Percentiles rank a stretch among this genome's conserved stretches.
Evolutionary conservation across 83 land plant genomes (phyloP).

Genomic region (Diphasiastrum complanatum): DNA sequence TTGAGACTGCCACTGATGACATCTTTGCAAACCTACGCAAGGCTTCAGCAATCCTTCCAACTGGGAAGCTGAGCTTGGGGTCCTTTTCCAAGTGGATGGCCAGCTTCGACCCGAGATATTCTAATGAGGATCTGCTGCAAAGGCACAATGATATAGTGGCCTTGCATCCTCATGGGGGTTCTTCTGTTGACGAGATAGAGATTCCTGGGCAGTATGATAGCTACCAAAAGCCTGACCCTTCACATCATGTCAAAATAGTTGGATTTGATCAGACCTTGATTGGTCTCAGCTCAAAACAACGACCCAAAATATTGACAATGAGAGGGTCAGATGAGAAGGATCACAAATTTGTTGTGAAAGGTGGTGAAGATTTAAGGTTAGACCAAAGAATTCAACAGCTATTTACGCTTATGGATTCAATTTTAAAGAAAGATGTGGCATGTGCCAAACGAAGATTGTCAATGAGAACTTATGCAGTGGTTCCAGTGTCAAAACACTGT

Average conservation of each 20-base stretch:
- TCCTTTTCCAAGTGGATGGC: conserved; percentile 53
- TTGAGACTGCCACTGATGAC: conserved; percentile 15
- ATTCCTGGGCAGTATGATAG: too few species aligned
- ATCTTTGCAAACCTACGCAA: conserved; percentile 25
- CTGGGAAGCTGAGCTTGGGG: conserved; percentile 35
- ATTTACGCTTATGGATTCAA: conserved; percentile 38
- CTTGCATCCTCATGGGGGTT: too few species aligned
- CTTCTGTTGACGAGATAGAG: too few species aligned
- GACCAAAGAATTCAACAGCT: conserved; percentile 55
- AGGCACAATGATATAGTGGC: too few species aligned
- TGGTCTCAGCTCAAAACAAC: too few species aligned
- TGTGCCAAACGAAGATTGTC: conserved; percentile 36
- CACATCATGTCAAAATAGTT: too few species aligned
- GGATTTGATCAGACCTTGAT: too few species aligned
- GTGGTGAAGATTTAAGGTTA: conserved; percentile 49
- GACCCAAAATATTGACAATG: too few species aligned
- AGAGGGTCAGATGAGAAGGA: too few species aligned
- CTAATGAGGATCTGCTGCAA: too few species aligned
- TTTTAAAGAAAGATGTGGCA: conserved; percentile 27
- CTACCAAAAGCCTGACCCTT: too few species aligned
- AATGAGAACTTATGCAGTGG: conserved; percentile 41
- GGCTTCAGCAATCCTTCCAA: conserved; percentile 20
- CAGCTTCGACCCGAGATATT: conserved; percentile 40
- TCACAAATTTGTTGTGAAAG: too few species aligned
- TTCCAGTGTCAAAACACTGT: conserved; percentile 43